These are phyloP conservation scores for Paspalum vaginatum DNA, from an alignment of 176 grass and related monocot species.

Conservation along the genomic window DNA sequence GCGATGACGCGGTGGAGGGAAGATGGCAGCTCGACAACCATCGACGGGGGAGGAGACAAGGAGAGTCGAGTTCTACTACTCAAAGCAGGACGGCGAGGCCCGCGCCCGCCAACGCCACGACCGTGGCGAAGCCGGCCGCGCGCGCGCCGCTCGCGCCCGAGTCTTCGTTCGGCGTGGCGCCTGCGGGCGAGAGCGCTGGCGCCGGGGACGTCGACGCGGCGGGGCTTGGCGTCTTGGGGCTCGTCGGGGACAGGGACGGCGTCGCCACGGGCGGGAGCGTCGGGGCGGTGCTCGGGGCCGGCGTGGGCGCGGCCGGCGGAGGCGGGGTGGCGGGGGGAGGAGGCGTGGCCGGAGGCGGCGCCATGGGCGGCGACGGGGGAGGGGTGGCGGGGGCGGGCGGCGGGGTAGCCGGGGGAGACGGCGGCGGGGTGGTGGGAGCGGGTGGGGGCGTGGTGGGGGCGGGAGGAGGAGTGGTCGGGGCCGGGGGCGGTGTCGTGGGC, in stretches of 20 bases:
- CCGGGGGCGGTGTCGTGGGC: slow-evolving; percentile 27
- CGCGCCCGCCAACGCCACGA: slow-evolving; percentile 49
- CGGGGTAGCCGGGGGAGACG: slow-evolving; percentile 15
- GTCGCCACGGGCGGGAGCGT: slow-evolving; percentile 34
- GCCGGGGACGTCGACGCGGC: slow-evolving; percentile 8
- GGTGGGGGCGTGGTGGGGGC: slow-evolving; percentile 24
- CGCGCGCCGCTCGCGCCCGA: slow-evolving; percentile 13
- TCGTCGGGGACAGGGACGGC: slow-evolving; percentile 42
- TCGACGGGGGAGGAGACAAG: background rate
- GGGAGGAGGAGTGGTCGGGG: slow-evolving; percentile 14
- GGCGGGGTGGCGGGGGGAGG: slow-evolving; percentile 51
- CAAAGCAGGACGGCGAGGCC: slow-evolving; percentile 46
- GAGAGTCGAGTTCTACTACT: slow-evolving; percentile 21
- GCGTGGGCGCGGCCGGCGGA: slow-evolving; percentile 27
- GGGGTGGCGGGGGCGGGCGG: slow-evolving; percentile 40
- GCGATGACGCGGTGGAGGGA: background rate
- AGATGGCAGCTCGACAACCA: slow-evolving; percentile 9
- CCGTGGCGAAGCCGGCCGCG: slow-evolving; percentile 25
- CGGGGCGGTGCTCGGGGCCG: slow-evolving; percentile 27
- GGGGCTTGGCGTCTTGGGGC: slow-evolving; percentile 39
- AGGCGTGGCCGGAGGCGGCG: slow-evolving; percentile 47
- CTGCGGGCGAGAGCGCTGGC: slow-evolving; percentile 36
- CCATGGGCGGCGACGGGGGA: slow-evolving; percentile 43
- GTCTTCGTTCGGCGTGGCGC: slow-evolving; percentile 11
- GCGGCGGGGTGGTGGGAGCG: slow-evolving; percentile 35